Base-by-base conservation (phyloP, 2,329 filamentous ascomycete genomes). In the Trichoderma sp. region DNA sequence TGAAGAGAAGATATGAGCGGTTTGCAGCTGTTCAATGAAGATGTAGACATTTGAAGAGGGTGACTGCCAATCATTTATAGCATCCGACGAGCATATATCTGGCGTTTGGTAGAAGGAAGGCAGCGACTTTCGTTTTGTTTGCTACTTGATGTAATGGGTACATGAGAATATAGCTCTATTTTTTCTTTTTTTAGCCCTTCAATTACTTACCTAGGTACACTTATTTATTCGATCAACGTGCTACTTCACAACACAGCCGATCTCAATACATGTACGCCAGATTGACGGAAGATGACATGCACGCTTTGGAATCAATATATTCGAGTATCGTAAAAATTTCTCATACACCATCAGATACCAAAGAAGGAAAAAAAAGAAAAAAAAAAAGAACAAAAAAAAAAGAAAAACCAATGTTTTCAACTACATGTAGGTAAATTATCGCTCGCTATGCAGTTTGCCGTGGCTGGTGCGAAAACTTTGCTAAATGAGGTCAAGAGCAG, bases 11-110 rank as follows among this genome's bases (percentile, higher is more conserved):
- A 68, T 82, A 83, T 71, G 86, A 87, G 85, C 66, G 87, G 86
- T 0, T 73, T 89, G 60, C 85, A 85, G 0, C 78, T 89, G 28
- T 71, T 87, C 75, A 85, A 86, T 32, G 86, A 88, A 73, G 85
- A 87, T 43, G 76, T 79, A 21, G 79, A 80, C 37, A 73, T 77
- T 49, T 78, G 73, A 70, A 70, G 18, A 69, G 21, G 16, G 51
- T 10, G 32, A 56, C 16, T 7, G 26, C 18, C 14, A 43, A n/a
- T 49, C 39, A 8, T n/a, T n/a, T n/a, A n/a, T n/a, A n/a, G n/a
- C n/a, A n/a, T n/a, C n/a, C n/a, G 18, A 43, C n/a, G 39, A 24
- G 16, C 39, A 21, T 55, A 21, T 10, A 16, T 54, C 49, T 30
- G 30, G 59, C 16, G 37, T 58, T 64, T 61, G 14, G 18, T n/a